Percentiles rank a stretch among this genome's conserved stretches.
Conservation (phyloP, 2,329 filamentous ascomycete species). For the Xylariaceae sp. region DNA sequence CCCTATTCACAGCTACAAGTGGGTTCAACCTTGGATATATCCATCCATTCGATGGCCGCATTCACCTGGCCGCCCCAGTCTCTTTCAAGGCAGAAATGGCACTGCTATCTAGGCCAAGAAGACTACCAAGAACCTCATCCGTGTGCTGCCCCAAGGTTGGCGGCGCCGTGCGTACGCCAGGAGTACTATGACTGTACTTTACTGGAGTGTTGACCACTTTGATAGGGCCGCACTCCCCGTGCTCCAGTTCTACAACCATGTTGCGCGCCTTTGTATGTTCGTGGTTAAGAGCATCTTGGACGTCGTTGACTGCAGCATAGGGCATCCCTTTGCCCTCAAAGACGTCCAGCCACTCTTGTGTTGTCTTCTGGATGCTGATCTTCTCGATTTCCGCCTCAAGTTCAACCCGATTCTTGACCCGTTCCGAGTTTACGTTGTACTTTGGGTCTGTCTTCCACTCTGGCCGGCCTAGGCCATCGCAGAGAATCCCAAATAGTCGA, state of each 20-base stretch:
- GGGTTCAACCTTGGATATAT: background rate
- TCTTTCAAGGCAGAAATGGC: slow-evolving; percentile 59
- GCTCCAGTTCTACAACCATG: slow-evolving; percentile 87
- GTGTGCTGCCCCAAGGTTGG: slow-evolving; percentile 87
- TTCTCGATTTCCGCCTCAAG: slow-evolving; percentile 75
- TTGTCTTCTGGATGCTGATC: slow-evolving; percentile 70
- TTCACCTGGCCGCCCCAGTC: slow-evolving; percentile 59
- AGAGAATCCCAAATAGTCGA: slow-evolving; percentile 60
- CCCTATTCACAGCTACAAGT: too few relatives aligned
- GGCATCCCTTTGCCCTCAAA: slow-evolving; percentile 92
- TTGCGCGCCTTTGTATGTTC: slow-evolving; percentile 76
- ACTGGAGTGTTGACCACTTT: slow-evolving; percentile 91
- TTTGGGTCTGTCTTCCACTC: slow-evolving; percentile 56
- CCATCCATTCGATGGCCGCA: background rate
- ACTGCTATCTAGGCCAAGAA: slow-evolving; percentile 54
- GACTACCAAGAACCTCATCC: slow-evolving; percentile 61
- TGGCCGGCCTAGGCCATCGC: slow-evolving; percentile 50
- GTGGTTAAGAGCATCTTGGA: slow-evolving; percentile 77
- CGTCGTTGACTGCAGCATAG: slow-evolving; percentile 90
- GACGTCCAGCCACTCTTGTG: slow-evolving; percentile 77
- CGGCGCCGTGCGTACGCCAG: slow-evolving; percentile 69
- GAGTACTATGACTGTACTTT: slow-evolving; percentile 81
- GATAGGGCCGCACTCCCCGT: slow-evolving; percentile 75
- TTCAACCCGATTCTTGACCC: slow-evolving; percentile 65
- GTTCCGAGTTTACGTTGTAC: slow-evolving; percentile 55